Conservation (phyloP, 176 grass and related monocot genomes). For the Triticum turgidum region DNA sequence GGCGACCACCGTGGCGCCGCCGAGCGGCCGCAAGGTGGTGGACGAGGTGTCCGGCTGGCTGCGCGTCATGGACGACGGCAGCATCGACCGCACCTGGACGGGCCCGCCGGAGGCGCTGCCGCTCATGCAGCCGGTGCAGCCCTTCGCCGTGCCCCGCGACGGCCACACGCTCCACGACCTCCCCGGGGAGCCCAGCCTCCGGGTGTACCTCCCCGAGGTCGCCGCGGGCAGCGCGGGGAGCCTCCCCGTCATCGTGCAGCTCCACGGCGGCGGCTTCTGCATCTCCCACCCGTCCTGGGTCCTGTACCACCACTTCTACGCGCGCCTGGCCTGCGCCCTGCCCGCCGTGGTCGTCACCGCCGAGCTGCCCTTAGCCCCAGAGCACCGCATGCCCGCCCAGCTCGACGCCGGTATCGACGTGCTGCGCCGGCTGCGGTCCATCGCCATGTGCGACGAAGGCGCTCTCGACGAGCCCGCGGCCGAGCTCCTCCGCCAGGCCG, state of each 20-base stretch:
- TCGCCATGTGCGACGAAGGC: conserved; percentile 13
- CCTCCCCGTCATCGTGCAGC: conserved; percentile 64
- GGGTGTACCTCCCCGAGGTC: conserved; percentile 64
- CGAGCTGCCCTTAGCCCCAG: conserved; percentile 68
- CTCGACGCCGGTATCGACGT: conserved; percentile 49
- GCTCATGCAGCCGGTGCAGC: conserved; percentile 59
- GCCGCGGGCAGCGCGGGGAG: background rate
- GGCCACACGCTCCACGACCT: conserved; percentile 83
- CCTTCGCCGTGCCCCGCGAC: conserved; percentile 44
- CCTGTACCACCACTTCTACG: conserved; percentile 90
- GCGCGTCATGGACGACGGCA: conserved; percentile 68
- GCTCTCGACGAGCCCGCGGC: conserved; percentile 18
- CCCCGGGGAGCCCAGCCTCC: conserved; percentile 62
- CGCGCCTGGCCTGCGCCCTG: conserved; percentile 50
- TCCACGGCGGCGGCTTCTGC: conserved; percentile 92
- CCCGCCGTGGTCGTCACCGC: conserved; percentile 56
- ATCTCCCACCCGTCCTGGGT: conserved; percentile 66
- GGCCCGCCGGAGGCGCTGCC: conserved; percentile 64
- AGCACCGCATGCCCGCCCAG: conserved; percentile 62
- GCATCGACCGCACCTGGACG: conserved; percentile 79
- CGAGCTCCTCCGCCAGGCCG: conserved; percentile 34
- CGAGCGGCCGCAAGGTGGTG: conserved; percentile 41
- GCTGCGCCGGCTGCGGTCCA: conserved; percentile 50
- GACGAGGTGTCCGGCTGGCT: conserved; percentile 91
- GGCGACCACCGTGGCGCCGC: too few relatives aligned